Evolutionary conservation across 106 monocot species (phyloP).

Genomic region (Cymbidium sinense): DNA sequence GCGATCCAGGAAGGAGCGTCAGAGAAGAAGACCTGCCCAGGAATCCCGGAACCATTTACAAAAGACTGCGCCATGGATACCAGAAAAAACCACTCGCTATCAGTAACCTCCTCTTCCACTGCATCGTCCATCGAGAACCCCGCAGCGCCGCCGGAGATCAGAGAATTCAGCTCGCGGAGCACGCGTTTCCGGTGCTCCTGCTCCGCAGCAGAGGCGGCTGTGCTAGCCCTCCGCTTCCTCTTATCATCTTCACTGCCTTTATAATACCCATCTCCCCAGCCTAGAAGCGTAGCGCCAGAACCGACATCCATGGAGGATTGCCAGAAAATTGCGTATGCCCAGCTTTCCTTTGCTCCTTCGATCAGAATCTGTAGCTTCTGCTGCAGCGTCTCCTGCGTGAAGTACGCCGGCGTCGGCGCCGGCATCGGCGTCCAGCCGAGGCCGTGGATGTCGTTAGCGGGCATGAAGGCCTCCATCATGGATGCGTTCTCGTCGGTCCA

Average conservation of each 20-base stretch:
- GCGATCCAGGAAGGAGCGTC: constrained; percentile 20
- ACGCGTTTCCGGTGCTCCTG: constrained; percentile 76
- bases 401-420: constrained; percentile 3
- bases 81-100: constrained; percentile 54
- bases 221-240: constrained; percentile 7
- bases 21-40: constrained; percentile 17
- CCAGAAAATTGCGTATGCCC: constrained; percentile 93
- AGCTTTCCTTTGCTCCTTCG: constrained; percentile 41
- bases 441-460: constrained; percentile 14
- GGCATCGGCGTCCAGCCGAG: constrained; percentile 13
- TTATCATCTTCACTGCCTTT: constrained; percentile 40
- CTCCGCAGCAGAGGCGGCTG: constrained; percentile 30
- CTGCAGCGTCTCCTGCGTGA: constrained; percentile 59
- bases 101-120: constrained; percentile 30
- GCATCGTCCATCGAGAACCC: neutral
- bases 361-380: constrained; percentile 63
- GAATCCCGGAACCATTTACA: constrained; percentile 8
- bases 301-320: constrained; percentile 49
- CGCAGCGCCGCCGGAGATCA: constrained; percentile 27
- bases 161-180: constrained; percentile 63
- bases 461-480: constrained; percentile 44
- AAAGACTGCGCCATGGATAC: constrained; percentile 35
- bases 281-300: constrained; percentile 45
- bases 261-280: constrained; percentile 94
- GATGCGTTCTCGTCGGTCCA: constrained; percentile 34